phyloP scores from a whole-genome alignment of 805 yeast species.

The Starmerella bombicola region DNA sequence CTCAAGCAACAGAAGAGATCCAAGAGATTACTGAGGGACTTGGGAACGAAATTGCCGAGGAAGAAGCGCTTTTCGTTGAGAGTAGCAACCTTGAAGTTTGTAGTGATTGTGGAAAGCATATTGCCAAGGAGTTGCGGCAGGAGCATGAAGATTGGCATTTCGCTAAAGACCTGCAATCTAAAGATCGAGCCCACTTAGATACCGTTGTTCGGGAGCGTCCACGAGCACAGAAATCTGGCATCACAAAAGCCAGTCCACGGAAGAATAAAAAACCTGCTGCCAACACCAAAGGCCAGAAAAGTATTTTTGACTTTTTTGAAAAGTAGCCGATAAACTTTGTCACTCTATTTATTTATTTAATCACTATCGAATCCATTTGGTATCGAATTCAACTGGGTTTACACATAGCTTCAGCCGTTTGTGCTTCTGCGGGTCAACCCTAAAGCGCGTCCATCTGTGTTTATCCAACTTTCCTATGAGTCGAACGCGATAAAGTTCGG shows the following conservation, averaged over 20 bases:
- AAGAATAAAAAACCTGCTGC: not conserved
- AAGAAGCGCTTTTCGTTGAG: constrained; percentile 8
- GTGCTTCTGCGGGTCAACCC: too few relatives aligned
- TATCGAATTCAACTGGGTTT: too few relatives aligned
- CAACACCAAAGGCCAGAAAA: constrained; percentile 7
- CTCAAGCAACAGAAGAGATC: not conserved
- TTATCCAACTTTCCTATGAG: too few relatives aligned
- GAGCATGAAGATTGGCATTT: constrained; percentile 35
- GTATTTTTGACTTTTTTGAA: constrained; percentile 14
- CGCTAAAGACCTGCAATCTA: constrained; percentile 27
- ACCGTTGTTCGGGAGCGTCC: too few relatives aligned
- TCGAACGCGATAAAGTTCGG: too few relatives aligned
- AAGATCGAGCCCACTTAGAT: too few relatives aligned
- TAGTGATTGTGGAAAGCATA: constrained; percentile 22
- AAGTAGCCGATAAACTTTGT: not conserved
- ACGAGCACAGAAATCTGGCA: too few relatives aligned
- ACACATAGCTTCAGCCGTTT: too few relatives aligned
- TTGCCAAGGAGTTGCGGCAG: constrained; percentile 16
- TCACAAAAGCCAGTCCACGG: not conserved
- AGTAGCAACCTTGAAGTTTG: constrained; percentile 21
- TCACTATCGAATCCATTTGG: not conserved
- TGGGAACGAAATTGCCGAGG: not conserved
- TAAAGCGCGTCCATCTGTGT: too few relatives aligned
- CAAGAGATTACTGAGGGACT: not conserved
- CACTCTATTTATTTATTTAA: not conserved